A percentile compares a stretch with the other conserved stretches of the same genome.
These are phyloP conservation scores for Bipolaris gigantea DNA, from an alignment of 2,329 filamentous ascomycete genomes.

Conservation along the genomic window DNA sequence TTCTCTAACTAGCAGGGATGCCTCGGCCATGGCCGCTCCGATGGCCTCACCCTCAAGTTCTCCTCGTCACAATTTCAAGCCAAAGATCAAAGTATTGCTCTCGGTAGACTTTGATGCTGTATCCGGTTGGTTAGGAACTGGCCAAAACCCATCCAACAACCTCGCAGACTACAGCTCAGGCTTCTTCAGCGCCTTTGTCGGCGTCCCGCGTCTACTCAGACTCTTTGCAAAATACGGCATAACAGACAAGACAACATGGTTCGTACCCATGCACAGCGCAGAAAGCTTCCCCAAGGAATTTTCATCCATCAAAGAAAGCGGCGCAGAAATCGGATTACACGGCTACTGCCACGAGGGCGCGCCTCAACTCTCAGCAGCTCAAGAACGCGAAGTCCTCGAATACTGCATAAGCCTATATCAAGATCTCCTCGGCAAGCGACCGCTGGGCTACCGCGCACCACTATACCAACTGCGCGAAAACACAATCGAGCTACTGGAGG, in stretches of 20 bases:
- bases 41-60: not conserved
- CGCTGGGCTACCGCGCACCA: constrained; percentile 56
- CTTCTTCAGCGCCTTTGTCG: constrained; percentile 60
- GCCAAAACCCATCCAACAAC: constrained; percentile 55
- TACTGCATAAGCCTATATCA: constrained; percentile 53
- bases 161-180: constrained; percentile 60
- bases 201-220: constrained; percentile 58
- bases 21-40: not conserved
- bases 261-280: constrained; percentile 61
- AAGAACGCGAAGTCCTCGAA: constrained; percentile 55
- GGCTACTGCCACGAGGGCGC: constrained; percentile 55
- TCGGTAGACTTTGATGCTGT: constrained; percentile 61
- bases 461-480: constrained; percentile 55
- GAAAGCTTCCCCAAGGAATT: constrained; percentile 60
- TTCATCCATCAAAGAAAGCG: constrained; percentile 54
- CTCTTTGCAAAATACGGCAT: constrained; percentile 57
- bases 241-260: constrained; percentile 60
- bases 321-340: constrained; percentile 57
- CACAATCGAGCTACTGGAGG: constrained; percentile 53
- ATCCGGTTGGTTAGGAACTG: constrained; percentile 63
- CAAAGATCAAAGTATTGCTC: constrained; percentile 46
- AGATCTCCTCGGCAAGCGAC: constrained; percentile 50
- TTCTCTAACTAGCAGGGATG: constrained; percentile 1
- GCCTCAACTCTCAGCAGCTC: constrained; percentile 50
- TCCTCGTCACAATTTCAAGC: constrained; percentile 6